Percentiles rank a stretch among this genome's conserved stretches.
Evolutionary conservation across 2,329 filamentous ascomycete species (phyloP).

Genomic region (Thelonectria olida): DNA sequence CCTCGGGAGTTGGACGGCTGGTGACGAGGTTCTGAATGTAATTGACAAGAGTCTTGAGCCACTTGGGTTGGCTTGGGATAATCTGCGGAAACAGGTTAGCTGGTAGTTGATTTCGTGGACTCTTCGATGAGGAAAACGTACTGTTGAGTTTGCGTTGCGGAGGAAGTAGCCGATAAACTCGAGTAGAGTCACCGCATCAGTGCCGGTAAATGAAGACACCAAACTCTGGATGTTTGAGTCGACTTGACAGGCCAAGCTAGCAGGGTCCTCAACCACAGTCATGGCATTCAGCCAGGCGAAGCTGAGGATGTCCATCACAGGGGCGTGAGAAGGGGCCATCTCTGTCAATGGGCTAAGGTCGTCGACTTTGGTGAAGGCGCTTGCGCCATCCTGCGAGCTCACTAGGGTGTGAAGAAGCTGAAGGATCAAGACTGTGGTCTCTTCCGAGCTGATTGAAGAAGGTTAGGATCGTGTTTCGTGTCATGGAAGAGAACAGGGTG

Average conservation of each 20-base stretch:
- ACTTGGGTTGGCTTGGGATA: slow-evolving; percentile 59
- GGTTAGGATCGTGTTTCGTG: background rate
- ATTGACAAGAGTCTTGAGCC: slow-evolving; percentile 58
- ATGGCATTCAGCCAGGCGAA: slow-evolving; percentile 66
- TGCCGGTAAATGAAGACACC: slow-evolving; percentile 63
- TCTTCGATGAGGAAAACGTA: slow-evolving; percentile 45
- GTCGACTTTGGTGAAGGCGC: slow-evolving; percentile 56
- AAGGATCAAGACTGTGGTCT: slow-evolving; percentile 62
- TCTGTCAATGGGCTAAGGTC: slow-evolving; percentile 66
- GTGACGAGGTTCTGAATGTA: slow-evolving; percentile 64
- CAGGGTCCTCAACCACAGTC: slow-evolving; percentile 42
- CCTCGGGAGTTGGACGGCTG: slow-evolving; percentile 62
- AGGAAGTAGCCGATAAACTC: slow-evolving; percentile 65
- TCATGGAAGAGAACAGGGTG: background rate
- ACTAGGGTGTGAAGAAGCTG: slow-evolving; percentile 67
- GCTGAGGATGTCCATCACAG: slow-evolving; percentile 64
- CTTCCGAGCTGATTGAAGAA: slow-evolving; percentile 53
- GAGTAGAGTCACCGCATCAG: slow-evolving; percentile 68
- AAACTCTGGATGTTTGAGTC: slow-evolving; percentile 58
- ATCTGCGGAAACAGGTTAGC: slow-evolving; percentile 48
- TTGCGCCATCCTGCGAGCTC: slow-evolving; percentile 60
- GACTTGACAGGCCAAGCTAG: slow-evolving; percentile 51
- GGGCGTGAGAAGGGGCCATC: slow-evolving; percentile 61
- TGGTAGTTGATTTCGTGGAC: background rate
- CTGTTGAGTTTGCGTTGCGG: slow-evolving; percentile 57